Evolutionary conservation across 2,329 filamentous ascomycete species (phyloP).

Genomic region (Fusarium cicatricum): DNA sequence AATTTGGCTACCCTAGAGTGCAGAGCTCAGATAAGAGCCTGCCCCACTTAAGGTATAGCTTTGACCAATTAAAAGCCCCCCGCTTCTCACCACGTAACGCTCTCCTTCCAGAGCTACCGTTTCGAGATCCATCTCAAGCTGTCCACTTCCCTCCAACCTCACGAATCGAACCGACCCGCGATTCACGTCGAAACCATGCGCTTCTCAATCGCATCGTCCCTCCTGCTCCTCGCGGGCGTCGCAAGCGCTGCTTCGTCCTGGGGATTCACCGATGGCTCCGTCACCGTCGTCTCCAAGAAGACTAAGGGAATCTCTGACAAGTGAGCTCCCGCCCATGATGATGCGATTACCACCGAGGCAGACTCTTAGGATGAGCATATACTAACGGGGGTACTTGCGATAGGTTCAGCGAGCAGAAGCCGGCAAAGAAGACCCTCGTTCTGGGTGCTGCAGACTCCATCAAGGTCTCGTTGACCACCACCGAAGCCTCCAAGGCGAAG

Average conservation of each 20-base stretch:
- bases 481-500: slow-evolving; percentile 80
- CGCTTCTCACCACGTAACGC: slow-evolving; percentile 45
- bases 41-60: slow-evolving; percentile 29
- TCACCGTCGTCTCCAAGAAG: slow-evolving; percentile 73
- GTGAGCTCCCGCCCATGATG: slow-evolving; percentile 54
- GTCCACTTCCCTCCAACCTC: slow-evolving; percentile 41
- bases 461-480: slow-evolving; percentile 83
- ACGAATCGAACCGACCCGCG: slow-evolving; percentile 24
- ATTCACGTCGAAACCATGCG: slow-evolving; percentile 46
- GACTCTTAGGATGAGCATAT: slow-evolving; percentile 8
- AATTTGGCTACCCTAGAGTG: slow-evolving; percentile 19
- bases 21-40: not conserved
- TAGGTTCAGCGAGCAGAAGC: slow-evolving; percentile 67
- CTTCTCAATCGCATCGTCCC: slow-evolving; percentile 48
- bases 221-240: slow-evolving; percentile 59
- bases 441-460: slow-evolving; percentile 76
- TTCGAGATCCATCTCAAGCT: slow-evolving; percentile 43
- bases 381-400: slow-evolving; percentile 29
- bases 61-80: slow-evolving; percentile 34
- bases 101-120: slow-evolving; percentile 17
- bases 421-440: slow-evolving; percentile 69
- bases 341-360: not conserved
- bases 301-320: slow-evolving; percentile 70
- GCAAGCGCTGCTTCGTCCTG: slow-evolving; percentile 67
- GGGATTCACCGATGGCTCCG: slow-evolving; percentile 76